Base-by-base conservation (phyloP, 805 yeast genomes). In the Millerozyma acaciae region DNA sequence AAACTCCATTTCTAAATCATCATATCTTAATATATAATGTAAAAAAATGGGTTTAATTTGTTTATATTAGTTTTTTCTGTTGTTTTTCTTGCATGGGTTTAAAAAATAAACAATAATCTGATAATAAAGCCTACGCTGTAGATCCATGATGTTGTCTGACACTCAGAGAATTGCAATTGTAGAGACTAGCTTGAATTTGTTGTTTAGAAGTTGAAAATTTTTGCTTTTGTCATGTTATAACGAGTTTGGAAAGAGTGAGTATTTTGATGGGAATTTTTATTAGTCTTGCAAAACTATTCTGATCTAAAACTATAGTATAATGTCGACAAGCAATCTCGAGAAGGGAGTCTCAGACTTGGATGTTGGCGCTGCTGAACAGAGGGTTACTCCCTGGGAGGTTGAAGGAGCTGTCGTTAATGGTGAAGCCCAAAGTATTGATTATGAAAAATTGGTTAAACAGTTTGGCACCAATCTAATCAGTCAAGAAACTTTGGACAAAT, bases 401-500 rank as follows among this genome's bases (percentile, higher is more conserved):
- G 96, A 85, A 61, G 98, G 97, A 38, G 97, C 97, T 2, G 94
- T 90, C 29, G 96, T 87, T 37, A 95, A 89, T 50, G 98, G 98
- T 34, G 70, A 81, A 48, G 76, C 84, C n/a, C 89, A 84, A 57
- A 88, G 78, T 17, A 89, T 93, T 47, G 96, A 93, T 65, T 93
- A 93, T 56, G 90, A 86, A 38, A 87, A 87, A 62, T 70, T 93
- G 45, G 84, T 87, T 49, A 68, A 69, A 43, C 85, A 84, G 54
- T 93, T 93, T 50, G 98, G 98, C 48, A 88, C 97, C 22, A 77
- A 68, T 41, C 65, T 71, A 31, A 80, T 93, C 47, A 68, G 76
- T 7, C 61, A 68, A 29, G 96, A 84, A 40, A 77, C 89, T 2
- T 67, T 93, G 45, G 72, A 61, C 6, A 71, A 96, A 50, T 93